Evolutionary conservation across 2,329 filamentous ascomycete genomes (phyloP), one percentile per base, ranked within the genome.

Genomic region (Colletotrichum agaves): DNA sequence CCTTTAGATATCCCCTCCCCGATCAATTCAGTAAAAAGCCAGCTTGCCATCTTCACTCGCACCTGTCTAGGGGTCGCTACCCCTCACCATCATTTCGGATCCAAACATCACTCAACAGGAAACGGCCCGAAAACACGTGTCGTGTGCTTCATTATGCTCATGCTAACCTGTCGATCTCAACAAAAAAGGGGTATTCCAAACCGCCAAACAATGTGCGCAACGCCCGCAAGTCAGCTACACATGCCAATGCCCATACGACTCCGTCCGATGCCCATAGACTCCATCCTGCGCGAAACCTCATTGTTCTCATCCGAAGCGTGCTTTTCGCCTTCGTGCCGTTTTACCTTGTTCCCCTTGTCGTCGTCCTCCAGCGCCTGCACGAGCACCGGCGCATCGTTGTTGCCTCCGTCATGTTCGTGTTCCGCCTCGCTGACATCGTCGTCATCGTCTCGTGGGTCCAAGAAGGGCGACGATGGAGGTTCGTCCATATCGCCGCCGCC

Each of bases 181-280:
- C 35, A 8, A 43, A 63, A 63, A 52, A 15, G 64, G 67, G 68
- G 65, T 69, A 69, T 70, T 60, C 49, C 55, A 41, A 56, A 58
- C 19, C 33, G 27, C n/a, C 23, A 37, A 33, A 21, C 39, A 27
- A 7, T 27, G 15, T 19, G 53, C 41, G 23, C 61, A 27, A 27
- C 27, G 31, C 43, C 53, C 53, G 33, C 23, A 47, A 64, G 69
- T 73, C 72, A 73, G 50, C 66, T 69, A 17, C 70, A 61, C 62
- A 71, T 71, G 46, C 69, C 68, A 21, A 73, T 67, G 3, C 70
- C 61, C 43, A 59, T 59, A 2, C 71, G 73, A 23, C 70, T 73
- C 35, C 74, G 72, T 5, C 74, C 74, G 64, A 80, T 71, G 31
- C 72, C 75, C 68, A 81, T 69, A 23, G 77, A 75, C 21, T 77